Conservation (phyloP, 495 filamentous ascomycete genomes). For the Sordaria brevicollis region DNA sequence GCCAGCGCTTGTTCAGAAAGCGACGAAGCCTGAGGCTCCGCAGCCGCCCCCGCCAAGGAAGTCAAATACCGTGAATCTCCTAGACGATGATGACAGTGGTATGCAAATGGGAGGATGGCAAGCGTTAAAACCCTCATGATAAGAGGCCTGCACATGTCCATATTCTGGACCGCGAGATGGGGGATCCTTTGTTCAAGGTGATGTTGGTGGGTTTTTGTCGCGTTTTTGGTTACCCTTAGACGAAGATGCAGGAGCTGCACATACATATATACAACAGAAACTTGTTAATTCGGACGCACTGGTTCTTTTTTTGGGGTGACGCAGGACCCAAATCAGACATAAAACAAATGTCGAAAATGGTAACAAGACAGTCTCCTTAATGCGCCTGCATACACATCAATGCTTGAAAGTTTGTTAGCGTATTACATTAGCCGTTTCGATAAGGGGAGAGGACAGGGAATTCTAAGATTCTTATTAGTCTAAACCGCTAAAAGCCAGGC, state of each 20-base stretch:
- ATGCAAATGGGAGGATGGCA: constrained; percentile 37
- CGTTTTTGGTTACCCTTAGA: background rate
- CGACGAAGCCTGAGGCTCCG: constrained; percentile 1
- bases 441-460: too few relatives aligned
- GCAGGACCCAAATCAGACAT: background rate
- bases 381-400: too few relatives aligned
- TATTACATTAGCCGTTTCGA: too few relatives aligned
- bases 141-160: background rate
- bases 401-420: too few relatives aligned
- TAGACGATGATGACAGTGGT: constrained; percentile 27
- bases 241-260: background rate
- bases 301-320: background rate
- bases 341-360: background rate
- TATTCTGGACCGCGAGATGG: background rate
- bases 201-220: background rate
- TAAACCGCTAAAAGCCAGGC: too few relatives aligned
- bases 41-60: constrained; percentile 16
- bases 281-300: background rate
- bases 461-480: too few relatives aligned
- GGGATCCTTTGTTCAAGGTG: background rate
- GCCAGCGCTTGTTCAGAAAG: background rate
- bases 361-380: background rate
- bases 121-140: constrained; percentile 31
- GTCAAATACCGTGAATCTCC: constrained; percentile 21
- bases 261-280: constrained; percentile 1